phyloP scores from a whole-genome alignment of 768 basidiomycete species.

The Mycena chlorophos region DNA sequence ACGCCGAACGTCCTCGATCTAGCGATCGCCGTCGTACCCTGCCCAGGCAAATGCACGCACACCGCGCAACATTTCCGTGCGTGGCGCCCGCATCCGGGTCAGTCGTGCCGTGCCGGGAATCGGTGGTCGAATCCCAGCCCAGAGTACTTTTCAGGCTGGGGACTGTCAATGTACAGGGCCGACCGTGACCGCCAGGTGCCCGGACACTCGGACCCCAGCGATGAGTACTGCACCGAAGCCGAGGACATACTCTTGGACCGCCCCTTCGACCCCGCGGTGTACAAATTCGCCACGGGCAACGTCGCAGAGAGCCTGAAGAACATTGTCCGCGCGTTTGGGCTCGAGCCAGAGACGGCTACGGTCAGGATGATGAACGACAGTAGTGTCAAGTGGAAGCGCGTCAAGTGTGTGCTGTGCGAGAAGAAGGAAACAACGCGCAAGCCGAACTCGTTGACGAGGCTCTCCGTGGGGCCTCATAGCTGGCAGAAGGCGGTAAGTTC shows the following conservation, averaged over 20 bases:
- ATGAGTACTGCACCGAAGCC: background rate
- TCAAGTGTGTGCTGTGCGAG: background rate
- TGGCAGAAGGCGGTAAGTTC: background rate
- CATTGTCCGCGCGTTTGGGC: constrained; percentile 7
- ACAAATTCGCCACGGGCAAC: background rate
- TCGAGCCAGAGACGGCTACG: constrained; percentile 4
- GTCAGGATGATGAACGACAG: constrained; percentile 3
- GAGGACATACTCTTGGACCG: background rate
- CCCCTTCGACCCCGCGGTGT: background rate
- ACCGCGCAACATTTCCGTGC: background rate
- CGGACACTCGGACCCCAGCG: too few species aligned
- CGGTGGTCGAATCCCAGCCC: constrained; percentile 1
- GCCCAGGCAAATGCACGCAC: background rate
- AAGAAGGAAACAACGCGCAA: background rate
- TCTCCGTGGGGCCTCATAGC: background rate
- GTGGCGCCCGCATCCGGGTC: too few species aligned
- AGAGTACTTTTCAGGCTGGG: too few species aligned
- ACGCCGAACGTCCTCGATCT: background rate
- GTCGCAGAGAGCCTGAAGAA: background rate
- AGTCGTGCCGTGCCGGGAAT: too few species aligned
- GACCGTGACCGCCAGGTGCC: too few species aligned
- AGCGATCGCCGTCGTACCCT: background rate
- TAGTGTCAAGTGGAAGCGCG: background rate
- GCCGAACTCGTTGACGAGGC: background rate
- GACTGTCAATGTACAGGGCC: too few species aligned